Evolutionary conservation across 2,329 filamentous ascomycete species (phyloP).

Genomic region (Colletotrichum coccodes): DNA sequence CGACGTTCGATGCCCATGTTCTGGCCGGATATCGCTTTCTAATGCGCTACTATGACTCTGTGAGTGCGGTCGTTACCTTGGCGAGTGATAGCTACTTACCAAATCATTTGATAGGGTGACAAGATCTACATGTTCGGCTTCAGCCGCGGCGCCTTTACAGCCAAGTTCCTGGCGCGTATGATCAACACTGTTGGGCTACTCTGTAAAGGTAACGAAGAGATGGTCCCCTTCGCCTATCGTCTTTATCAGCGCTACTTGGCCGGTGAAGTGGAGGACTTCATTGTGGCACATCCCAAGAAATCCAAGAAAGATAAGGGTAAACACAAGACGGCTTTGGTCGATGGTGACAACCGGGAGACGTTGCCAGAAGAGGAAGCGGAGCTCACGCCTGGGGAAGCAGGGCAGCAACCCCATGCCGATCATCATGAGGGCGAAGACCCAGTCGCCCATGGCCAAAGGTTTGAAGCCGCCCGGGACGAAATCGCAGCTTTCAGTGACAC

Average conservation of each 20-base stretch:
- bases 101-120: constrained; percentile 46
- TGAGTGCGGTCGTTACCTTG: constrained; percentile 33
- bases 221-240: constrained; percentile 60
- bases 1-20: constrained; percentile 61
- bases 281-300: constrained; percentile 33
- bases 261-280: constrained; percentile 49
- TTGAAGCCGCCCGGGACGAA: constrained; percentile 43
- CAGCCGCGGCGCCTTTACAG: constrained; percentile 62
- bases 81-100: not conserved
- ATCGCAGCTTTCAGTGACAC: constrained; percentile 58
- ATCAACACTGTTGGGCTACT: constrained; percentile 59
- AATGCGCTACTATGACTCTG: constrained; percentile 62
- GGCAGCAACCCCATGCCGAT: constrained; percentile 26
- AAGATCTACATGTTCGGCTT: constrained; percentile 67
- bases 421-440: constrained; percentile 33
- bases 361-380: too few species aligned
- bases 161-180: constrained; percentile 64
- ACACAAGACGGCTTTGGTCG: constrained; percentile 25
- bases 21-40: constrained; percentile 63
- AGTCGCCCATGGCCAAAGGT: constrained; percentile 37
- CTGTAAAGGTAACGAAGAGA: constrained; percentile 62
- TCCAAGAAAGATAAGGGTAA: constrained; percentile 7
- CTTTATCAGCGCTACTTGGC: constrained; percentile 53
- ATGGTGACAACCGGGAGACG: constrained; percentile 37
- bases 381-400: too few species aligned